Conservation (phyloP, 257 asterid species). For the Lithospermum erythrorhizon region DNA sequence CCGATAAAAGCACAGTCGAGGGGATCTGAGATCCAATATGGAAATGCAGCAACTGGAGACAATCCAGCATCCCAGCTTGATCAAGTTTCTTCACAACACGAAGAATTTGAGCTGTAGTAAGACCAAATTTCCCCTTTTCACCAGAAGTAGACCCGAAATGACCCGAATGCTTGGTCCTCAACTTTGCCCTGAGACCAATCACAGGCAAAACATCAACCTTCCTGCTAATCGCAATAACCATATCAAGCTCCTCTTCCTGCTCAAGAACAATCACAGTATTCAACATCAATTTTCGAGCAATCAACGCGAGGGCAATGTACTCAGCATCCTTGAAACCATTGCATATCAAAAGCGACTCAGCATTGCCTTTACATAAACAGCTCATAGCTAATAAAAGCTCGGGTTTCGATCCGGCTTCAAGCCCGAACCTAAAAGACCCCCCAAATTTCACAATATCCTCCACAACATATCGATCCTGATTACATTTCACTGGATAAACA, state of each 20-base stretch:
- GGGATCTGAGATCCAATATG: conserved; percentile 98
- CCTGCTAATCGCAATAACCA: conserved; percentile 56
- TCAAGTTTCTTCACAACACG: conserved; percentile 67
- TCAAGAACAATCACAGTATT: conserved; percentile 85
- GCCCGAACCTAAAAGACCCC: conserved; percentile 64
- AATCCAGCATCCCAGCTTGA: conserved; percentile 64
- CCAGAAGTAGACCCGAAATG: conserved; percentile 99
- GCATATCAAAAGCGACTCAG: conserved; percentile 69
- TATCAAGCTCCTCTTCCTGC: conserved; percentile 82
- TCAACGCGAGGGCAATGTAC: conserved; percentile 69
- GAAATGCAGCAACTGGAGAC: conserved; percentile 83
- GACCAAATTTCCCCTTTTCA: conserved; percentile 90
- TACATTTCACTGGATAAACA: conserved; percentile 92
- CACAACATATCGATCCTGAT: conserved; percentile 74
- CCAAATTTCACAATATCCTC: conserved; percentile 93
- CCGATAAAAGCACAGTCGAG: conserved; percentile 52
- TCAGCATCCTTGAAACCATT: conserved; percentile 93
- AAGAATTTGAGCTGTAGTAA: conserved; percentile 69
- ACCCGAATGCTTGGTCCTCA: conserved; percentile 84
- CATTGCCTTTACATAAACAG: conserved; percentile 67
- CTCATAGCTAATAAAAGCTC: conserved; percentile 95
- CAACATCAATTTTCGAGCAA: conserved; percentile 62
- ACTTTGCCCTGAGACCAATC: conserved; percentile 81
- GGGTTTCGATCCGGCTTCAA: conserved; percentile 95
- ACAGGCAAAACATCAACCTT: conserved; percentile 70